Conservation (phyloP, 176 grass and related monocot species). For the Sorghum bicolor region Sorghum_bicolor_NCBIv3 NC_012879.2:4358001-4358500, state of each 20-base stretch:
- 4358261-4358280: no score
- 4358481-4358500: neutral
- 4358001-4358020: conserved; percentile 15
- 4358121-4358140: no score
- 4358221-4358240: no score
- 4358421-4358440: neutral
- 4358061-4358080: neutral
- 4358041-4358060: neutral
- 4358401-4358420: neutral
- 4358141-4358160: no score
- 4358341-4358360: no score
- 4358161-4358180: no score
- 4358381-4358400: neutral
- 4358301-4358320: no score
- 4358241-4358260: no score
- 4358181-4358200: no score
- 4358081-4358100: neutral
- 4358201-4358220: no score
- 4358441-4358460: neutral
- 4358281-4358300: no score
- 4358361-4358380: neutral
- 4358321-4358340: no score
- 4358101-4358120: neutral
- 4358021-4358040: neutral
- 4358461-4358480: neutral